Base-by-base conservation (phyloP, 768 basidiomycete species). In the Suillus occidentalis region DNA sequence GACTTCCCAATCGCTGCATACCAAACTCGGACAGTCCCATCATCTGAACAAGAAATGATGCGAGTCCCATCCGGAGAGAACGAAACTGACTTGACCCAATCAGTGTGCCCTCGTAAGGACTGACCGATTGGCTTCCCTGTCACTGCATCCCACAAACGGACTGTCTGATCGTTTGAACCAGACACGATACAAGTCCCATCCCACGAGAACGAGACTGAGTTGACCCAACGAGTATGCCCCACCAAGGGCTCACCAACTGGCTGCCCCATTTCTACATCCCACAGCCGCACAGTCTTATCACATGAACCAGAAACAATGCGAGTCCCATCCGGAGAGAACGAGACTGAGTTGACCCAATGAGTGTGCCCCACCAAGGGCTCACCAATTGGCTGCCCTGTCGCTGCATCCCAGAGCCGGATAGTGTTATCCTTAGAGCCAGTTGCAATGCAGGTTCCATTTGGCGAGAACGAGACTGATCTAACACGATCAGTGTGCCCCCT, bases 61-160 rank as follows among this genome's bases (percentile, higher is more conserved):
- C 42, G 39, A 40, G n/a, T 42, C 1, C 63, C 55, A n/a, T 63
- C 63, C 8, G 63, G 43, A 9, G 63, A 63, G 56, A 63, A 63
- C 8, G 39, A 22, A 6, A 47, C 40, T 12, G 45, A 37, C 4
- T 39, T 22, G 37, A 34, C 22, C 10, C 13, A 31, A 28, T 42
- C 31, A 18, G 55, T 56, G 40, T 58, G 55, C 4, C 40, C 39
- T 34, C 43, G 36, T 16, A 58, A 16, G 18, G 52, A 39, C 34
- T 18, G 14, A n/a, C 52, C 39, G 36, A 39, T 9, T 40, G 25
- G 39, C 13, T 47, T 8, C 25, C 47, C 45, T 18, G 58, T 59
- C 5, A 4, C 20, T 22, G 58, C 16, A 40, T 60, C 37, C 58
- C 58, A 60, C 18, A 60, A n/a, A 16, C 34, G n/a, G 6, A 60